phyloP scores from a whole-genome alignment of 768 basidiomycete genomes.

The Suillus weaverae region DNA sequence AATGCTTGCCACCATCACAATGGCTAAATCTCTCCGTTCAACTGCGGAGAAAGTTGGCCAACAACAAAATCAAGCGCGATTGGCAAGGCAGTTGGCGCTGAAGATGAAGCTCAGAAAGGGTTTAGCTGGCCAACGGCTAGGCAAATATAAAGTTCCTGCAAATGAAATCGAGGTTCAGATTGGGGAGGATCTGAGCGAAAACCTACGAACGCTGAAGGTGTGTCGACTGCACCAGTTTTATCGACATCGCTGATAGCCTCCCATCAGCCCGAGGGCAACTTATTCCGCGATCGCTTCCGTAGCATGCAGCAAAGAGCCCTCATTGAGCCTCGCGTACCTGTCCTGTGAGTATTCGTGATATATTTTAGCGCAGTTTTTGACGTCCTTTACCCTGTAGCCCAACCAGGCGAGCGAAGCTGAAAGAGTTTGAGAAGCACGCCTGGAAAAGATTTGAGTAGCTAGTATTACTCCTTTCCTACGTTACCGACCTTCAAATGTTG shows the following conservation, averaged over 20 bases:
- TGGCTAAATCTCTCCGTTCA: constrained; percentile 54
- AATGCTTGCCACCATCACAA: constrained; percentile 56
- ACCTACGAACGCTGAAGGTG: constrained; percentile 80
- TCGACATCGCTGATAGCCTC: not conserved
- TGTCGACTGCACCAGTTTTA: constrained; percentile 18
- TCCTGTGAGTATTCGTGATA: constrained; percentile 53
- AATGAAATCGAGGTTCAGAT: constrained; percentile 80
- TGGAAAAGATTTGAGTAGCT: constrained; percentile 70
- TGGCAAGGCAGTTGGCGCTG: constrained; percentile 41
- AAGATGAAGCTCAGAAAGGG: constrained; percentile 60
- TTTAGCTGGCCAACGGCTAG: constrained; percentile 71
- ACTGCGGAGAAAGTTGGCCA: constrained; percentile 36
- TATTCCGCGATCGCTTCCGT: constrained; percentile 86
- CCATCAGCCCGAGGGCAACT: constrained; percentile 84
- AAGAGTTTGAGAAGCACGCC: constrained; percentile 78
- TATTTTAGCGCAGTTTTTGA: not conserved
- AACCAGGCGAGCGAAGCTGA: constrained; percentile 39
- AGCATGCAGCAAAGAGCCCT: constrained; percentile 87
- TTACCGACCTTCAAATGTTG: not conserved
- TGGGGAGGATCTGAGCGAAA: constrained; percentile 88
- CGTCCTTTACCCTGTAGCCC: constrained; percentile 17
- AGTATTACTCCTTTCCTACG: not conserved
- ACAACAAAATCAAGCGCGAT: constrained; percentile 37
- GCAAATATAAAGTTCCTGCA: constrained; percentile 75
- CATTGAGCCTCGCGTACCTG: constrained; percentile 81